These are phyloP conservation scores for Elongisporangium anandrum DNA, from an alignment of 352 stramenopile species.

Conservation along the genomic window DNA sequence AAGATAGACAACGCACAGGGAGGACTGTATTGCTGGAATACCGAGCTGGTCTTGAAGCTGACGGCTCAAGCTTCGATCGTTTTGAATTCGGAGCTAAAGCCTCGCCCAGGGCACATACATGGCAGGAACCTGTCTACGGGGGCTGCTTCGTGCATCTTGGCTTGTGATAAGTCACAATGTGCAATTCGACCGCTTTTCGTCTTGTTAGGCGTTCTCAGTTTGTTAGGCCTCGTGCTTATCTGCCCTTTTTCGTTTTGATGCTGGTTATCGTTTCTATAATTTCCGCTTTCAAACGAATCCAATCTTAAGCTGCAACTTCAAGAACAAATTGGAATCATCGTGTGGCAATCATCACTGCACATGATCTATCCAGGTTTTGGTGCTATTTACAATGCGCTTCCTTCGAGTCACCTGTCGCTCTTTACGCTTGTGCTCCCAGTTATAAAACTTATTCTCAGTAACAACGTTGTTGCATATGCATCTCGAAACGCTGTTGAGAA, in stretches of 20 bases:
- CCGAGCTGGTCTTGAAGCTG: too few species aligned
- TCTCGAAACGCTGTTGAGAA: not conserved
- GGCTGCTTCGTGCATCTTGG: too few species aligned
- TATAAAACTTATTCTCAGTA: conserved; percentile 19
- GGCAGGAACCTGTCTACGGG: too few species aligned
- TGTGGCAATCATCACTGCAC: conserved; percentile 8
- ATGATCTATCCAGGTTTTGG: conserved; percentile 14
- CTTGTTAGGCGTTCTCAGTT: conserved; percentile 17
- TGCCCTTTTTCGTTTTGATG: not conserved
- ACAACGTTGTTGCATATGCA: conserved; percentile 9
- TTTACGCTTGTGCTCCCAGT: conserved; percentile 21
- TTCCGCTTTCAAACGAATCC: not conserved
- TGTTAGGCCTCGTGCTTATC: not conserved
- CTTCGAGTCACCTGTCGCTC: not conserved
- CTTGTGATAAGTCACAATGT: too few species aligned
- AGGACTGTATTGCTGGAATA: too few species aligned
- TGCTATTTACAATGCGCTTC: not conserved
- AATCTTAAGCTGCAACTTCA: not conserved
- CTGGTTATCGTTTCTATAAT: too few species aligned
- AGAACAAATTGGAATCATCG: conserved; percentile 1
- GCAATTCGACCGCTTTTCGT: too few species aligned
- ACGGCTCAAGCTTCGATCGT: too few species aligned
- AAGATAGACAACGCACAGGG: too few species aligned
- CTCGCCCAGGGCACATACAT: too few species aligned
- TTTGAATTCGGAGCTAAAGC: too few species aligned